Conservation (phyloP, 345 rosid species). For the Eucalyptus cloeziana region DNA sequence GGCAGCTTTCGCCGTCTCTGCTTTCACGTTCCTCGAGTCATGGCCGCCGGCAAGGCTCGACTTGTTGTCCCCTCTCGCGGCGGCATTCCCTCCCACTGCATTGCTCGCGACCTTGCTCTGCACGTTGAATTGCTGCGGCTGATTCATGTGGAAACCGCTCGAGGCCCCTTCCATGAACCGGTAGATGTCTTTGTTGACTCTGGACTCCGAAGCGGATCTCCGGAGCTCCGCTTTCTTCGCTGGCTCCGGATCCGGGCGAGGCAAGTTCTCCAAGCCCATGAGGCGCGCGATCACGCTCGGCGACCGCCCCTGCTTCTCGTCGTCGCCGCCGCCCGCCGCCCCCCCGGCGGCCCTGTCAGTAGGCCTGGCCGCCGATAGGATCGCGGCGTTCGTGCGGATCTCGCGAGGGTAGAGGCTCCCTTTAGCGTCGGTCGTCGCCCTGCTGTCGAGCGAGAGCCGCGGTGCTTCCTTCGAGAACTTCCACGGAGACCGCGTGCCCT, state of each 20-base stretch:
- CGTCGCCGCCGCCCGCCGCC: conserved; percentile 26
- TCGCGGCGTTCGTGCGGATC: conserved; percentile 42
- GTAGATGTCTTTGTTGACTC: conserved; percentile 43
- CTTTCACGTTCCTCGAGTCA: conserved; percentile 14
- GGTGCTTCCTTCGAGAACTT: conserved; percentile 88
- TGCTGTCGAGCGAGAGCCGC: conserved; percentile 93
- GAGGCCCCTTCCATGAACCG: conserved; percentile 47
- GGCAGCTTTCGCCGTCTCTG: conserved; percentile 20
- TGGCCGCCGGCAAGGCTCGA: not conserved
- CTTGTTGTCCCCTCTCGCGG: conserved; percentile 4
- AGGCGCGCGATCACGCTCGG: conserved; percentile 88
- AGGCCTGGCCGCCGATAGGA: conserved; percentile 12
- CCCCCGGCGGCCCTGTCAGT: not conserved
- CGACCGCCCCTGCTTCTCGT: conserved; percentile 34
- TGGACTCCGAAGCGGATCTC: conserved; percentile 94
- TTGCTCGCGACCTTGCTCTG: conserved; percentile 4
- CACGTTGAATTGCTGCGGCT: conserved; percentile 8
- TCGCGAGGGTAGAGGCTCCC: conserved; percentile 82
- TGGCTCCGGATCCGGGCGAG: conserved; percentile 37
- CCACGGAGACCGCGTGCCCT: conserved; percentile 58
- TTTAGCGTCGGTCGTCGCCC: conserved; percentile 75
- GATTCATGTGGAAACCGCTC: conserved; percentile 29
- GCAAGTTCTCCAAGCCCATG: conserved; percentile 84
- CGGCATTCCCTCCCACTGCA: conserved; percentile 2
- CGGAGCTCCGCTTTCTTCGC: conserved; percentile 43